Evolutionary conservation across 768 basidiomycete species (phyloP).

Genomic region (Suillus cothurnatus): DNA sequence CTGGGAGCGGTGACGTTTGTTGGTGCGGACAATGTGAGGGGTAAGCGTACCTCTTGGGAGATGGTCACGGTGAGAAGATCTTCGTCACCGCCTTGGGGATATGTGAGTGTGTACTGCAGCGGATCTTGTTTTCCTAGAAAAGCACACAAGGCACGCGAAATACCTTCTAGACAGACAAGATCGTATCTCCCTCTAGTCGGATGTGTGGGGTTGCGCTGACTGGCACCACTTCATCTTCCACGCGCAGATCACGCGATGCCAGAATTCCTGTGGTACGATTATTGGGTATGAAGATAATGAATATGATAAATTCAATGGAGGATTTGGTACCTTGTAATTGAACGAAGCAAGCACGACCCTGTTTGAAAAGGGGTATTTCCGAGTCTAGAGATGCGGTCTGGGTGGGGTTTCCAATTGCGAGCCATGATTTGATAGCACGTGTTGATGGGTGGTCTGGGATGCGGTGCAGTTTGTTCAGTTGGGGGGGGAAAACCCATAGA

Average conservation of each 20-base stretch:
- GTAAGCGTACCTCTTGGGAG: constrained; percentile 63
- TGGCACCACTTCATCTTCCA: constrained; percentile 17
- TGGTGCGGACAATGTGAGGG: constrained; percentile 4
- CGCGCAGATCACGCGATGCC: neutral
- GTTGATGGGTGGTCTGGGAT: too few relatives aligned
- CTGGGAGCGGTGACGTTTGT: constrained; percentile 39
- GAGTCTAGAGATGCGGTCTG: constrained; percentile 16
- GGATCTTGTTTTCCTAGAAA: constrained; percentile 73
- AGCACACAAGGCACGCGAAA: constrained; percentile 79
- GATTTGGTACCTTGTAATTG: constrained; percentile 55
- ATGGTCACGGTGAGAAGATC: constrained; percentile 68
- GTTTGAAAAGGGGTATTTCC: constrained; percentile 59
- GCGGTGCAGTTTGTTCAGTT: neutral
- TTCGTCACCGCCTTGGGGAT: constrained; percentile 67
- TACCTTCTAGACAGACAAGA: constrained; percentile 96
- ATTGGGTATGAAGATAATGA: neutral
- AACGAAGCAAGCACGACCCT: constrained; percentile 70
- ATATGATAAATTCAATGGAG: neutral
- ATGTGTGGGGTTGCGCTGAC: constrained; percentile 8
- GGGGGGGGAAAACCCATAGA: too few relatives aligned
- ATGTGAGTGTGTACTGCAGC: constrained; percentile 71
- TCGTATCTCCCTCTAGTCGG: constrained; percentile 70
- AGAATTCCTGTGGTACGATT: neutral
- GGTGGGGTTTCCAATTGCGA: constrained; percentile 63
- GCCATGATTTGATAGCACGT: constrained; percentile 60